Conservation (phyloP, 352 stramenopile genomes). For the Blastocystis sp. region DNA sequence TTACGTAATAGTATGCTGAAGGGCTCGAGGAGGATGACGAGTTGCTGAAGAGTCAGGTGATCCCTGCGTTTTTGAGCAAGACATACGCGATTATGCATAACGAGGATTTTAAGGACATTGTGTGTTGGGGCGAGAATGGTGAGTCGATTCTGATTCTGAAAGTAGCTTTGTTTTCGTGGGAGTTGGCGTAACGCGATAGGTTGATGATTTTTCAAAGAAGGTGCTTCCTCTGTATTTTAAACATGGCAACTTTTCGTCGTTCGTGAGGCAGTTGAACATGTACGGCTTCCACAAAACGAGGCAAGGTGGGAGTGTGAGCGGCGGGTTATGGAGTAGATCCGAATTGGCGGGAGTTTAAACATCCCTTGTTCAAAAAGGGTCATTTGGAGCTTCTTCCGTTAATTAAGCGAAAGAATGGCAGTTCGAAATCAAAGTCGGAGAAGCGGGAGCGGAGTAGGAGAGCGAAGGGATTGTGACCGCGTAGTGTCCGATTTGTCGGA, state of each 20-base stretch:
- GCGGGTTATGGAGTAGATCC: slow-evolving; percentile 47
- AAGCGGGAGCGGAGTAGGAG: slow-evolving; percentile 40
- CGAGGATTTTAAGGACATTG: slow-evolving; percentile 80
- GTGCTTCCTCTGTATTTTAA: slow-evolving; percentile 89
- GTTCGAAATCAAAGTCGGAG: slow-evolving; percentile 54
- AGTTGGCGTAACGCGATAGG: slow-evolving; percentile 76
- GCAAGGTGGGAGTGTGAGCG: slow-evolving; percentile 41
- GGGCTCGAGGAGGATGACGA: slow-evolving; percentile 74
- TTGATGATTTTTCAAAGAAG: slow-evolving; percentile 83
- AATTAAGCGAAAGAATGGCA: slow-evolving; percentile 70
- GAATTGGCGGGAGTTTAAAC: slow-evolving; percentile 74
- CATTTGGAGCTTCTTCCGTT: slow-evolving; percentile 53
- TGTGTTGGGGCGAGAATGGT: slow-evolving; percentile 82
- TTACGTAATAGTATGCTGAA: slow-evolving; percentile 42
- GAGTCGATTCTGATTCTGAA: slow-evolving; percentile 83
- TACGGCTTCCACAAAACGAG: slow-evolving; percentile 85
- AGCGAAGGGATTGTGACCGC: not conserved
- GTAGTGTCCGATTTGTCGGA: slow-evolving; percentile 17
- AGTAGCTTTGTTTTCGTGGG: slow-evolving; percentile 5
- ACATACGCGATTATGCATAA: slow-evolving; percentile 87
- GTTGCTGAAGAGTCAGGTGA: slow-evolving; percentile 74
- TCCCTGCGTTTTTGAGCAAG: slow-evolving; percentile 86
- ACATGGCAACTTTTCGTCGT: slow-evolving; percentile 88
- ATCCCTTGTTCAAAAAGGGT: slow-evolving; percentile 71
- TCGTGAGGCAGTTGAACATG: slow-evolving; percentile 89